phyloP scores from a whole-genome alignment of 23 red algal species.

The Agarophyton chilense region DNA sequence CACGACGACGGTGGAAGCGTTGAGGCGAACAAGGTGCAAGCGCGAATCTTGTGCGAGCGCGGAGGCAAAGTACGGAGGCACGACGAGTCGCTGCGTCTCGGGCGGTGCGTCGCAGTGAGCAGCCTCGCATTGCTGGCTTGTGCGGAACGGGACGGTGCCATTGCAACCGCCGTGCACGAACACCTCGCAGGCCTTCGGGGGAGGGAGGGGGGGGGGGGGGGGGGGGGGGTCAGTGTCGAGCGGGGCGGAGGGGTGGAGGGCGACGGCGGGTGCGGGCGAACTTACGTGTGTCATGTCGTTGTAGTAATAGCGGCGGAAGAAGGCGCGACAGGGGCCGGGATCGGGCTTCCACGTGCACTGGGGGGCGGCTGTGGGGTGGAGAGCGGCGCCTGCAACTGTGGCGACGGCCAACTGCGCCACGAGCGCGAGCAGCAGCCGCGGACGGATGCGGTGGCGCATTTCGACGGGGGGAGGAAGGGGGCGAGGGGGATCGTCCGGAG shows the following conservation, averaged over 20 bases:
- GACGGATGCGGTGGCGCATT: background rate
- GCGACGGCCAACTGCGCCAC: background rate
- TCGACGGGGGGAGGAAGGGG: background rate
- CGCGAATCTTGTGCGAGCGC: background rate
- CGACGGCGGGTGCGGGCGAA: background rate
- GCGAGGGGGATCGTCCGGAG: background rate
- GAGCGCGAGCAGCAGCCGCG: background rate
- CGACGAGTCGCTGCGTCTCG: background rate
- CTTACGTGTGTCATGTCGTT: constrained; percentile 54
- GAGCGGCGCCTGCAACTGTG: too few relatives aligned
- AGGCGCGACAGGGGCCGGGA: constrained; percentile 73
- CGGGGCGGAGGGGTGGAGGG: background rate
- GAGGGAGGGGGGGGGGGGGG: background rate
- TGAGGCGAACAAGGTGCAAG: constrained; percentile 1
- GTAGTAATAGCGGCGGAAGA: constrained; percentile 80
- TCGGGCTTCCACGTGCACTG: constrained; percentile 50
- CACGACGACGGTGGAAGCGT: constrained; percentile 1
- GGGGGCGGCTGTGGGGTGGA: constrained; percentile 15
- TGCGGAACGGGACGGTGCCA: constrained; percentile 73
- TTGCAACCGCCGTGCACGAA: constrained; percentile 79
- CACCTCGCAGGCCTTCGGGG: constrained; percentile 38
- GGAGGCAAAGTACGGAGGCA: background rate
- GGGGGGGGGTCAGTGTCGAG: background rate
- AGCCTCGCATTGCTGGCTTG: constrained; percentile 70
- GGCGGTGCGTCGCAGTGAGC: constrained; percentile 60